These are phyloP conservation scores for Lachnellula hyalina DNA, from an alignment of 2,329 filamentous ascomycete genomes.

Conservation along the genomic window DNA sequence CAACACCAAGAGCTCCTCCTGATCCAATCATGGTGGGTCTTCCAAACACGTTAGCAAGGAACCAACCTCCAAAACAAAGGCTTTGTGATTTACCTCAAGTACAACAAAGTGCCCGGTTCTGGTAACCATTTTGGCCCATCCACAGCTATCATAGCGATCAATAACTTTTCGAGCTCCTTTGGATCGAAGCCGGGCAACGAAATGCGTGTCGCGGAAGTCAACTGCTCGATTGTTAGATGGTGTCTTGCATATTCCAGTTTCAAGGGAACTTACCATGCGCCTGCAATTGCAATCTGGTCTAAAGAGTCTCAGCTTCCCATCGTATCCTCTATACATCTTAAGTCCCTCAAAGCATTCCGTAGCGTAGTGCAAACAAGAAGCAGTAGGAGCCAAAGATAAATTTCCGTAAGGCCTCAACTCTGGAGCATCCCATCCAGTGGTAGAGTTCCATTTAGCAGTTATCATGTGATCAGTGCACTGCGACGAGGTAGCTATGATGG, in stretches of 20 bases:
- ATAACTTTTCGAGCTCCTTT: conserved; percentile 66
- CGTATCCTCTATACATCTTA: conserved; percentile 74
- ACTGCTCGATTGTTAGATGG: conserved; percentile 18
- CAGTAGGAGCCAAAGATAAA: conserved; percentile 72
- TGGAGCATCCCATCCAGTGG: conserved; percentile 66
- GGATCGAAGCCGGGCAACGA: conserved; percentile 70
- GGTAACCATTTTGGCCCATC: conserved; percentile 80
- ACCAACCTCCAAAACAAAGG: background rate
- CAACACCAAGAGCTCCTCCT: conserved; percentile 73
- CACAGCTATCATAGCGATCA: conserved; percentile 64
- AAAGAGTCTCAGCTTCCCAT: conserved; percentile 59
- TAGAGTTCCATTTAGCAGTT: conserved; percentile 60
- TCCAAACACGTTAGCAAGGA: background rate
- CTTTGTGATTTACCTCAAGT: conserved; percentile 44
- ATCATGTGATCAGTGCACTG: conserved; percentile 80
- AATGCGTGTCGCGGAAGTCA: conserved; percentile 59
- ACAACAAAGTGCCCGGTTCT: conserved; percentile 66
- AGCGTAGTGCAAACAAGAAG: conserved; percentile 79
- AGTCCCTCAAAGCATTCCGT: conserved; percentile 87
- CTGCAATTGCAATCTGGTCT: conserved; percentile 54
- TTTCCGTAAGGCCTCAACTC: conserved; percentile 75
- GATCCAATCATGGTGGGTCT: conserved; percentile 78
- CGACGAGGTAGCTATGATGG: conserved; percentile 27
- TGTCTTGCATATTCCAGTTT: conserved; percentile 46
- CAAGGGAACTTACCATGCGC: conserved; percentile 47